These are phyloP conservation scores for Hygrophorus russula DNA, from an alignment of 768 basidiomycete genomes.

Conservation along the genomic window DNA sequence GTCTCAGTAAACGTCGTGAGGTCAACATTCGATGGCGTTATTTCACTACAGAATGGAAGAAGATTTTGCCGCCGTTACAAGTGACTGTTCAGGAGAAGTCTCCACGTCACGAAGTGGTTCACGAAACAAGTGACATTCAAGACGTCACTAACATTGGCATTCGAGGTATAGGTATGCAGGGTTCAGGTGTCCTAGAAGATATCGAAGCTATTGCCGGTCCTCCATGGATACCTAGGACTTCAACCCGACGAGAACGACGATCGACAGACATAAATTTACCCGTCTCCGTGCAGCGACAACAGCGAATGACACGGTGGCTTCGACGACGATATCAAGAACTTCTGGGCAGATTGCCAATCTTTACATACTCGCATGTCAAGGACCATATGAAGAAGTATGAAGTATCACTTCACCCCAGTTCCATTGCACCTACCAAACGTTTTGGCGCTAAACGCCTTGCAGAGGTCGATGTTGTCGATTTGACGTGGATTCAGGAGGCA, in stretches of 20 bases:
- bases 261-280: constrained; percentile 11
- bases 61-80: constrained; percentile 51
- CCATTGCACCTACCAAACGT: constrained; percentile 15
- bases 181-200: constrained; percentile 29
- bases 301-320: constrained; percentile 31
- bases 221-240: constrained; percentile 13
- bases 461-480: constrained; percentile 18
- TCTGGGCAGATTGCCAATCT: constrained; percentile 47
- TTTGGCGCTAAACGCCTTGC: constrained; percentile 15
- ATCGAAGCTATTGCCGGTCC: constrained; percentile 33
- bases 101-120: constrained; percentile 5
- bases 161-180: constrained; percentile 31
- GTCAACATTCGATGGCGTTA: constrained; percentile 63
- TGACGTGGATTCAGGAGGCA: constrained; percentile 24
- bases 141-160: constrained; percentile 15
- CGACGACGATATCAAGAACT: constrained; percentile 48
- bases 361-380: constrained; percentile 23
- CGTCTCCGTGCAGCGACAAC: not conserved
- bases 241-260: constrained; percentile 25
- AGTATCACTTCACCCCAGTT: constrained; percentile 21
- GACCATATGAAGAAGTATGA: constrained; percentile 7
- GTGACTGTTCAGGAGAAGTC: constrained; percentile 17
- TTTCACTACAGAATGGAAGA: constrained; percentile 42
- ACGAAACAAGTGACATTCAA: constrained; percentile 6
- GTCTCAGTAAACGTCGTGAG: constrained; percentile 62